phyloP scores from a whole-genome alignment of 257 asterid species.

The Coffea canephora region DNA sequence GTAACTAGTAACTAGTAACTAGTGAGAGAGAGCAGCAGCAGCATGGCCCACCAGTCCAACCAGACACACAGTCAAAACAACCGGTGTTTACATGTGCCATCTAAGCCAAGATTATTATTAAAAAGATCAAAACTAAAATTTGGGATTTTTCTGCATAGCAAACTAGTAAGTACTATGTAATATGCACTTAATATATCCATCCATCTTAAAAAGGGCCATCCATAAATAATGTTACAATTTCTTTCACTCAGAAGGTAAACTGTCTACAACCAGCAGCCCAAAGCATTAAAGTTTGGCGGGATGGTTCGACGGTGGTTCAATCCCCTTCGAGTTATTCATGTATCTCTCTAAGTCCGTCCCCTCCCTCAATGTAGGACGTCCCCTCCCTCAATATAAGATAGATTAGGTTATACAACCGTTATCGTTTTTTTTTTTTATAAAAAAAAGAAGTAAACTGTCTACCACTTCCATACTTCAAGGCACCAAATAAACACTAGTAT shows the following conservation, averaged over 20 bases:
- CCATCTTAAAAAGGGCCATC: not conserved
- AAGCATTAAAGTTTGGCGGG: too few species aligned
- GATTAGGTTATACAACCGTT: too few species aligned
- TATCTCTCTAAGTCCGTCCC: too few species aligned
- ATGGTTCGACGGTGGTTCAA: too few species aligned
- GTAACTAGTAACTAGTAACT: too few species aligned
- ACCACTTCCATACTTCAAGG: constrained; percentile 1
- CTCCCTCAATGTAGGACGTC: too few species aligned
- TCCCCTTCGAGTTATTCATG: too few species aligned
- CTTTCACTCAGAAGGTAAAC: not conserved
- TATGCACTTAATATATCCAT: not conserved
- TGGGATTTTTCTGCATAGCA: not conserved
- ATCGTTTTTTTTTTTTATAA: too few species aligned
- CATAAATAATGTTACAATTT: not conserved
- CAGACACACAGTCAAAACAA: constrained; percentile 7
- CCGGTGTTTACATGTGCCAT: constrained; percentile 23
- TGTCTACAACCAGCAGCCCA: not conserved
- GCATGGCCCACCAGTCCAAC: too few species aligned
- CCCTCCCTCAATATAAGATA: too few species aligned
- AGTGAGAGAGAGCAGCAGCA: too few species aligned
- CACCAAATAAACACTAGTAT: not conserved
- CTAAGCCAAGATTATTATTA: not conserved
- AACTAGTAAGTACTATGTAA: too few species aligned
- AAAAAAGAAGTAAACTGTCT: not conserved
- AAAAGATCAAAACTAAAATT: not conserved